Conservation (phyloP, 2,329 filamentous ascomycete genomes). For the Knoxdaviesia capensis region DNA sequence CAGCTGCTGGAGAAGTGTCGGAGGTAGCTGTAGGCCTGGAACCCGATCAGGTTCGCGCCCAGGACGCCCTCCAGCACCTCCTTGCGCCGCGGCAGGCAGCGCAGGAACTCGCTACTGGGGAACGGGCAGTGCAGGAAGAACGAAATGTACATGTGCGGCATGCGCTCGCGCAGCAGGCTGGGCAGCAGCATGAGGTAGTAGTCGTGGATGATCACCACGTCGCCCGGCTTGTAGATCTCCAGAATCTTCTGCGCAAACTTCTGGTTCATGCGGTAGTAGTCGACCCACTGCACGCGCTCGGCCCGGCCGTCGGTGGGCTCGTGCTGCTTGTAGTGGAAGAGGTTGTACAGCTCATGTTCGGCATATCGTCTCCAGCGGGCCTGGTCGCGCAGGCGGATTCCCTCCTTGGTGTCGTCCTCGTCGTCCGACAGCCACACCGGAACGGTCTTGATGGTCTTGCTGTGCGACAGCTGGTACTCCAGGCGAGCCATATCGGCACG, state of each 20-base stretch:
- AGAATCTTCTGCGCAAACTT: conserved; percentile 80
- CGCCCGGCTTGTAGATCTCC: conserved; percentile 76
- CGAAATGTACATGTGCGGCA: conserved; percentile 79
- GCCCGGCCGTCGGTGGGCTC: conserved; percentile 70
- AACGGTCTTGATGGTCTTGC: conserved; percentile 57
- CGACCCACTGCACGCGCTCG: conserved; percentile 69
- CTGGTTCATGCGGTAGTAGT: conserved; percentile 86
- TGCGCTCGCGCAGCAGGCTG: conserved; percentile 65
- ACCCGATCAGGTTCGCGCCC: conserved; percentile 81
- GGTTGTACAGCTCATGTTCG: conserved; percentile 75
- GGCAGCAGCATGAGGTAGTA: conserved; percentile 85
- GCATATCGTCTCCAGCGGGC: conserved; percentile 75
- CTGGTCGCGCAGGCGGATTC: conserved; percentile 63
- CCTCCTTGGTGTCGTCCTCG: conserved; percentile 41
- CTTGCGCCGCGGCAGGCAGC: conserved; percentile 72
- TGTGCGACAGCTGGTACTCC: conserved; percentile 52
- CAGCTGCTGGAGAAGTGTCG: conserved; percentile 90
- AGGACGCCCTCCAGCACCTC: conserved; percentile 79
- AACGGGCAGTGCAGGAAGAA: conserved; percentile 93
- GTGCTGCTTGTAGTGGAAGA: conserved; percentile 93
- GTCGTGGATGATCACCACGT: conserved; percentile 84
- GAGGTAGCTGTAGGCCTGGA: conserved; percentile 90
- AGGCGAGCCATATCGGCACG: conserved; percentile 50
- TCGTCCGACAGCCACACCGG: conserved; percentile 83
- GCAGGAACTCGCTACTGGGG: conserved; percentile 86